Evolutionary conservation across 140 eudicot species (phyloP).

Genomic region (Ambrosia hybrid): DNA sequence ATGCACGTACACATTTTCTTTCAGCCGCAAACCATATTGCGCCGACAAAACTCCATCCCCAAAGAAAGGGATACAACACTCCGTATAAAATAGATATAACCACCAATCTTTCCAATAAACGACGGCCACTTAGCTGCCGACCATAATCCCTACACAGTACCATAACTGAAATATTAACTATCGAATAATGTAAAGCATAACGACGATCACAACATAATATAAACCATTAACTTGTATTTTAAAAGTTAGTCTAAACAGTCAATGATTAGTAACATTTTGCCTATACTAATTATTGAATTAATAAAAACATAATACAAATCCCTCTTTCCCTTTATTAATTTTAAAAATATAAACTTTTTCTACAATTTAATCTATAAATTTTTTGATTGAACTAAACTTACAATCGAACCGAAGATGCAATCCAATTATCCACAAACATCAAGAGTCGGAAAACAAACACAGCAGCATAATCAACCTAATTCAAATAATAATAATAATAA

Average conservation of each 20-base stretch:
- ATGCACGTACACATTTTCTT: conserved; percentile 62
- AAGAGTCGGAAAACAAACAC: conserved; percentile 77
- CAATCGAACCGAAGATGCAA: conserved; percentile 84
- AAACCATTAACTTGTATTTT: too few species aligned
- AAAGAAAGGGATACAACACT: conserved; percentile 83
- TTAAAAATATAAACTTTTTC: too few species aligned
- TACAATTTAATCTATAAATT: too few species aligned
- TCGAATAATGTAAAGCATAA: background rate
- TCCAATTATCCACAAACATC: conserved; percentile 92
- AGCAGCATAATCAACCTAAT: conserved; percentile 74
- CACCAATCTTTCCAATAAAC: conserved; percentile 67
- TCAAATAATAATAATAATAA: background rate
- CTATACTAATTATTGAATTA: too few species aligned
- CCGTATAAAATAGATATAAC: conserved; percentile 65
- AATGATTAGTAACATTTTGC: too few species aligned
- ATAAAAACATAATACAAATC: too few species aligned
- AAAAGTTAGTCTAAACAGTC: too few species aligned
- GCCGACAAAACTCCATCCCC: conserved; percentile 88
- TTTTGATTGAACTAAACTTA: conserved; percentile 37
- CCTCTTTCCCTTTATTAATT: too few species aligned
- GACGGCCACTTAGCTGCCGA: conserved; percentile 73
- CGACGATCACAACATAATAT: background rate
- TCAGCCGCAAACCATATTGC: conserved; percentile 78
- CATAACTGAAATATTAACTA: background rate
- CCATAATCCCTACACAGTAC: conserved; percentile 65